These are phyloP conservation scores for Benincasa hispida DNA, from an alignment of 306 rosid genomes.

Conservation along the genomic window DNA sequence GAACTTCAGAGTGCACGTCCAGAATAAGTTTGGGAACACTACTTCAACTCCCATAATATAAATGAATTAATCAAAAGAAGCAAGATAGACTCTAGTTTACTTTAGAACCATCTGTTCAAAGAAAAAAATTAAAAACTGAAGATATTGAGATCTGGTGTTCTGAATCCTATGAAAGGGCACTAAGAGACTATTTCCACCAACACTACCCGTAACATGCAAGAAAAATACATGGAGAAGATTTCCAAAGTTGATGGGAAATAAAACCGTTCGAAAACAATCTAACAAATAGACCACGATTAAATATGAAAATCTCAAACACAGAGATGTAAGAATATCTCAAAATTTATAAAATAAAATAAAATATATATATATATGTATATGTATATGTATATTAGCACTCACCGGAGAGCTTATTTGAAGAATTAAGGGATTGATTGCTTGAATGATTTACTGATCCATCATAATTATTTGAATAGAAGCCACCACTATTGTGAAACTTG, in stretches of 20 bases:
- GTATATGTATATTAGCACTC: constrained; percentile 15
- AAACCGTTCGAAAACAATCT: not conserved
- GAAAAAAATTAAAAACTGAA: not conserved
- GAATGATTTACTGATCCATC: constrained; percentile 42
- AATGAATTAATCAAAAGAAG: not conserved
- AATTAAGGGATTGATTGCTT: constrained; percentile 19
- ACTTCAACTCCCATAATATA: not conserved
- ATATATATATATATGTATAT: too few species aligned
- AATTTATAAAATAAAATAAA: not conserved
- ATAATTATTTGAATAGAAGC: constrained; percentile 26
- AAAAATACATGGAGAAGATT: not conserved
- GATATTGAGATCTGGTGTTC: not conserved
- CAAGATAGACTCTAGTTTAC: not conserved
- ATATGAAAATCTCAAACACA: not conserved
- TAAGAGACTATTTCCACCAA: not conserved
- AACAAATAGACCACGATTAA: not conserved
- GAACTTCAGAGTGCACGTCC: not conserved
- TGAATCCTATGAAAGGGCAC: not conserved
- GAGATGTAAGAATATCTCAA: not conserved
- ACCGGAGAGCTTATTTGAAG: constrained; percentile 56
- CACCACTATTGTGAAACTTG: constrained; percentile 38
- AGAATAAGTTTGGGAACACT: not conserved
- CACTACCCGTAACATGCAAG: not conserved
- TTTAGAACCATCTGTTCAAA: not conserved
- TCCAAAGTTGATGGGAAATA: not conserved